These are phyloP conservation scores for Verbena officinalis DNA, from an alignment of 257 asterid species.

Conservation along the genomic window DNA sequence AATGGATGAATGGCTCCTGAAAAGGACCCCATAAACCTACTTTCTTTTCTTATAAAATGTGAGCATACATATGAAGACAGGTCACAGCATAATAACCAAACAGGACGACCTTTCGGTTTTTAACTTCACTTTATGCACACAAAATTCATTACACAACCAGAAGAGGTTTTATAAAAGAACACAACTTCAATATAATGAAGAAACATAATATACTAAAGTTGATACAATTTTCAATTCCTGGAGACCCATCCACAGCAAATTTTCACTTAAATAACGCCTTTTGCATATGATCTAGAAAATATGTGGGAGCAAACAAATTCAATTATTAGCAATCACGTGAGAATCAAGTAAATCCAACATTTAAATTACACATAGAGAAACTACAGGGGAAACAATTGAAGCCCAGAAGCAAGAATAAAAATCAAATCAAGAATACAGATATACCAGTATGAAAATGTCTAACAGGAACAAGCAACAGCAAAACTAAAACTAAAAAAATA, in stretches of 20 bases:
- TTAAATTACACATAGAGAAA: neutral
- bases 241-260: conserved; percentile 4
- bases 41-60: no score
- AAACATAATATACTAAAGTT: neutral
- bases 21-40: neutral
- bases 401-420: conserved; percentile 9
- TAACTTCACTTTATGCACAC: conserved; percentile 10
- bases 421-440: conserved; percentile 8
- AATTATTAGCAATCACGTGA: neutral
- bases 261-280: neutral
- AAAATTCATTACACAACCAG: neutral
- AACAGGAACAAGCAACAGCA: conserved; percentile 1
- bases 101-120: neutral
- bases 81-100: neutral
- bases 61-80: neutral
- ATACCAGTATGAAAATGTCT: neutral
- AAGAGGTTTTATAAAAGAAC: neutral
- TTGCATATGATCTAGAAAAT: conserved; percentile 15
- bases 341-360: neutral
- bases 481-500: conserved; percentile 1
- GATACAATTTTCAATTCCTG: neutral
- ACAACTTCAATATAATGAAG: neutral
- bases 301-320: conserved; percentile 4
- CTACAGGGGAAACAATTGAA: neutral
- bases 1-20: neutral